Evolutionary conservation across 345 rosid species (phyloP), one percentile per base, ranked within the genome.

Genomic region (Combretum micranthum): DNA sequence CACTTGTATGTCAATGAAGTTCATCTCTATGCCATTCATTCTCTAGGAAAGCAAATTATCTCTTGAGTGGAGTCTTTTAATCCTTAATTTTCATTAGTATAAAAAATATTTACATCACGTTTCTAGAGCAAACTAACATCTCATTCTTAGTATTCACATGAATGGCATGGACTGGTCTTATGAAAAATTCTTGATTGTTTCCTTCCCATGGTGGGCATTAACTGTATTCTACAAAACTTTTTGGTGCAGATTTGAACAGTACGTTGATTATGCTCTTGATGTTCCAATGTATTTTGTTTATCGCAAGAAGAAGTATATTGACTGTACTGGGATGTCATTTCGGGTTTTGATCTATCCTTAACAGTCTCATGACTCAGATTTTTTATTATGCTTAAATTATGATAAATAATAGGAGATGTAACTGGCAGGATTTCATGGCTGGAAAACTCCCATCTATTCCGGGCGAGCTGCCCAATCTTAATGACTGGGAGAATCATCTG

Each of bases 241-340:
- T 53, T 60, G 66, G 26, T 73, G 74, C 83, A 90, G 97, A 79
- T 93, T 93, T 85, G 97, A 93, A 80, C 97, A 79, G 75, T 93
- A 93, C 71, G 99, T 93, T 59, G 97, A 93, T 56, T 93, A 93
- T 45, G 99, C 99, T 59, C 96, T 93, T n/a, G 97, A 93, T 69
- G 97, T 90, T 68, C 99, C 99, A 37, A 93, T 90, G 99, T 93
- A 93, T 77, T 93, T 90, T 67, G 95, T 89, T 53, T 93, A 90
- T 62, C 83, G 90, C 59, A 75, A 85, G 62, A 71, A 85, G 76
- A 85, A 82, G 73, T 90, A 87, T 61, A 75, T 93, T 25, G 96
- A 93, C 82, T 93, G 99, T 72, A 62, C 87, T 39, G 97, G 99
- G 79, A 67, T 85, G 92, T 79, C 99, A 72, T 90, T 90, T 75